Evolutionary conservation across 1,284 basidiomycete species (phyloP), one percentile per base, ranked within the genome.

Genomic region (Ganoderma sp.): DNA sequence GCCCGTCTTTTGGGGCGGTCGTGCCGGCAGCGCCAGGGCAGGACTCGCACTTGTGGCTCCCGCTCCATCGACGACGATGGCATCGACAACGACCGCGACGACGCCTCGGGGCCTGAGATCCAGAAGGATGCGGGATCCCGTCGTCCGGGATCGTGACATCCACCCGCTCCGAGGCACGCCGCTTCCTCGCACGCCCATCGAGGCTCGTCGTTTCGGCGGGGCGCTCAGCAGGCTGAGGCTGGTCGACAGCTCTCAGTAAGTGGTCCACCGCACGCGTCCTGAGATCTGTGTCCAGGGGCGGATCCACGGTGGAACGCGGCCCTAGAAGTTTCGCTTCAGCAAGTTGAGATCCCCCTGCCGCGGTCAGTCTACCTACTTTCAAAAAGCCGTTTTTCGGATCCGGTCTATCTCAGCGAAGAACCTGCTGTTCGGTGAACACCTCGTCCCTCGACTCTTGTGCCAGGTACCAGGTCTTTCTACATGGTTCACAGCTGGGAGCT

Each of bases 1-100:
- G 48, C 22, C 48, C 48, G 22, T 52, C 48, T 25, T 52, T 52
- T 52, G 48, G 48, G 48, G 48, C 22, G 12, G 48, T 52, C 48
- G 48, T 52, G 48, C 48, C 48, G 22, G 22, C 22, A 52, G 48
- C 48, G 22, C 48, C 48, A 52, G 48, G 22, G 48, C 22, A 25
- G 22, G 22, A 14, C 25, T 12, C n/a, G 17, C 7, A 10, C 10
- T 8, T 39, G 37, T 22, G 48, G 48, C 4, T 14, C 22, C 48
- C 48, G 22, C 48, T 52, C 48, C 48, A 25, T 14, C 48, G 48
- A 52, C 37, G 37, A 39, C 37, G 8, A 39, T 39, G 37, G 10
- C 37, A 39, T 39, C 37, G 37, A 39, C 10, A 39, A 9, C 37
- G 7, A 39, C 37, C 8, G 37, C 8, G 37, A 39, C 37, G 37